Evolutionary conservation across 1,284 basidiomycete genomes (phyloP), one percentile per base, ranked within the genome.

Genomic region (Trichosporon sp.): DNA sequence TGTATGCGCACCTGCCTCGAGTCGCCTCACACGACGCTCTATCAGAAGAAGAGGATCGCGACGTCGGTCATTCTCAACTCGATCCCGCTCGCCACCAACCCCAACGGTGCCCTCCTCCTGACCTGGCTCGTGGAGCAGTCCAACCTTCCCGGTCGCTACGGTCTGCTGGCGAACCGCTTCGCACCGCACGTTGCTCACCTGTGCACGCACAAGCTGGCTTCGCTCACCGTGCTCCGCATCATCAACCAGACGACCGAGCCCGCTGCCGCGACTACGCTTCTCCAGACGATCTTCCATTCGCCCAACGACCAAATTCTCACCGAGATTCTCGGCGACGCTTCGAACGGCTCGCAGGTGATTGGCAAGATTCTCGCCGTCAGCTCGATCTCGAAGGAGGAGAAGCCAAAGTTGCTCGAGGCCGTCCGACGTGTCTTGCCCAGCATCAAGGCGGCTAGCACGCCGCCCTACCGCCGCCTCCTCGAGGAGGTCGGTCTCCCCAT

Each of bases 1-100:
- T 97, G 95, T 80, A 97, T 99, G 92, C 89, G 96, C 71, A 95
- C 97, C 5, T 98, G 96, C 80, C 87, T 99, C 35, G 97, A 99
- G 84, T 94, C 91, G 80, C 89, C 91, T 40, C 88, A 91, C 77
- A 92, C 96, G 59, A 92, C 89, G 37, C 78, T 91, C 71, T 93
- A 91, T 81, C 94, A 97, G 81, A 92, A 94, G 82, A 96, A 97
- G 81, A 92, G 96, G 59, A 92, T 98, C 73, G 96, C 96, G 4
- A 92, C 94, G 1, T 92, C 95, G 11, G 88, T 99, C 81, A 92
- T 99, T 74, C 88, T 99, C 78, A 98, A 99, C 85, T 97, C 96
- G 6, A 98, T 99, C 71, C 96, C 96, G 12, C 87, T 99, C 71
- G 95, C 96, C 4, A 99, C 96, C 38, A 98, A 97, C 81, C 93